Conservation (phyloP, 1,284 basidiomycete species). For the Agroathelia rolfsii region DNA sequence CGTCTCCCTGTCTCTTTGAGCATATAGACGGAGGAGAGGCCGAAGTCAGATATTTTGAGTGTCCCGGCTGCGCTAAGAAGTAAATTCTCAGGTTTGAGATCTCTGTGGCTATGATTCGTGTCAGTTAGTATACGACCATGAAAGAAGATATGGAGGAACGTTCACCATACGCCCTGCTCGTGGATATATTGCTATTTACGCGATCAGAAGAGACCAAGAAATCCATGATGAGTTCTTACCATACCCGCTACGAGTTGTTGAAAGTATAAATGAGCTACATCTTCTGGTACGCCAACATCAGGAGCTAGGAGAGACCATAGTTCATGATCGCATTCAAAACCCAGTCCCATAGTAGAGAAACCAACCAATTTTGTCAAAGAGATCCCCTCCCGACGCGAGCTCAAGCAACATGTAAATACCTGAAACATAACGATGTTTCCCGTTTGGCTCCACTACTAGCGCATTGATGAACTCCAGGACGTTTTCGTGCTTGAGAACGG, state of each 20-base stretch:
- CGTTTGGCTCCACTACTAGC: constrained; percentile 62
- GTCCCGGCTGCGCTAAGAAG: constrained; percentile 71
- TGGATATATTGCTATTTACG: constrained; percentile 70
- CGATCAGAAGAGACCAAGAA: background rate
- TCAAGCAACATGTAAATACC: constrained; percentile 92
- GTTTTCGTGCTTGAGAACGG: constrained; percentile 71
- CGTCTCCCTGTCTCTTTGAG: constrained; percentile 79
- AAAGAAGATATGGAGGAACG: constrained; percentile 9
- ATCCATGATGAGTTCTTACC: constrained; percentile 30
- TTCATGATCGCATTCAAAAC: background rate
- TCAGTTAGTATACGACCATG: constrained; percentile 72
- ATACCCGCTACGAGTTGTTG: constrained; percentile 78
- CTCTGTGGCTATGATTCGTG: constrained; percentile 92
- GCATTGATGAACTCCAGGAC: constrained; percentile 82
- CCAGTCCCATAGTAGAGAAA: constrained; percentile 1
- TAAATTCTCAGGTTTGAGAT: constrained; percentile 94
- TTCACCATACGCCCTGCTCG: constrained; percentile 74
- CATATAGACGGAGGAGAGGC: constrained; percentile 85
- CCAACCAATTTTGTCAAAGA: constrained; percentile 96
- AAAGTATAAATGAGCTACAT: constrained; percentile 89
- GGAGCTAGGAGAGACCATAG: constrained; percentile 40
- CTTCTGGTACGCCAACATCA: constrained; percentile 81
- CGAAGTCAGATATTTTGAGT: constrained; percentile 94
- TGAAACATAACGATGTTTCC: constrained; percentile 50
- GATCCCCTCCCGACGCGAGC: constrained; percentile 86